Base-by-base conservation (phyloP, 345 rosid species). In the Theobroma cacao region DNA sequence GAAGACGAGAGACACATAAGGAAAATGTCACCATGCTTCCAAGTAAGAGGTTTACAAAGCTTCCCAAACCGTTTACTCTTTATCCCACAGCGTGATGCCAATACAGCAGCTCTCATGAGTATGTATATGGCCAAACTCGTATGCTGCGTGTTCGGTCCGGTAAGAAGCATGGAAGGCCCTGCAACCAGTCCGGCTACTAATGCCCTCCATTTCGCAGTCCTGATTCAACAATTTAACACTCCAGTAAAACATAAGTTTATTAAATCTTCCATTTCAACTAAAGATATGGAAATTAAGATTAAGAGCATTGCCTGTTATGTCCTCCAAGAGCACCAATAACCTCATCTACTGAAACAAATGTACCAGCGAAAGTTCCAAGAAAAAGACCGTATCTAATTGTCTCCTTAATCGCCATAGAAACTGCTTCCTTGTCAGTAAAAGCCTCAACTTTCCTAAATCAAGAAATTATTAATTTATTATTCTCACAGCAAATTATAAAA, bases 1-100 rank as follows among this genome's bases (percentile, higher is more conserved):
- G 94, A 93, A 10, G 98, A 95, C 13, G 99, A 92, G 75, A 93
- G 96, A 82, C 98, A 95, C 99, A 93, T 95, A 59, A 95, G 96
- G 80, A 95, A 92, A 58, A 92, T 78, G 82, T 95, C 99, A 2
- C 98, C 97, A 56, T 95, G 98, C 91, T 91, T 93, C 99, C 99
- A 95, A 50, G 99, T 91, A 78, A 95, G 98, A 38, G 99, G 99
- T 82, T 90, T 91, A 80, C 98, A 95, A n/a, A 88, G 63, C 41
- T 78, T 80, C 73, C 96, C 97, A 77, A 93, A 91, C 56, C 88
- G 90, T 75, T 88, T 88, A 81, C 99, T 95, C 72, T 95, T 95
- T 75, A 95, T 93, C 31, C 99, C 99, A 60, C 99, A 95, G 1
- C 97, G 93, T 0, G 97, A 89, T 17, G 98, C 98, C 82, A 95